Base-by-base conservation (phyloP, 2,329 filamentous ascomycete genomes). In the Fusarium albidum region DNA sequence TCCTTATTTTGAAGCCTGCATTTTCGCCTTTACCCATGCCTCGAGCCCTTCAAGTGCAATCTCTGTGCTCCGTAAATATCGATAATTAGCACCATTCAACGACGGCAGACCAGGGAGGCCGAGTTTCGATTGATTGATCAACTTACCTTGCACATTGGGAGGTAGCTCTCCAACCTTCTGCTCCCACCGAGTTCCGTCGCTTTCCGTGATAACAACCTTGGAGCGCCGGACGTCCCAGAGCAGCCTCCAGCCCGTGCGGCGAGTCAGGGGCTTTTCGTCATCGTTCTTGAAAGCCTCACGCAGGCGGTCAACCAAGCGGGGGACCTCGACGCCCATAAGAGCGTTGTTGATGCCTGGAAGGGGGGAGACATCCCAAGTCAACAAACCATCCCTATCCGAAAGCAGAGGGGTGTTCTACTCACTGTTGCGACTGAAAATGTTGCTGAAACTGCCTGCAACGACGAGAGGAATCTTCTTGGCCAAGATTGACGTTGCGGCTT, bases 141-240 rank as follows among this genome's bases (percentile, higher is more conserved):
- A 31, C 29, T 9, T 21, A 21, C 21, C 21, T 21, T 96, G 92
- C 49, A 96, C 89, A 68, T 94, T 96, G 0, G 89, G 85, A 12
- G 91, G 90, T 57, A 96, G 71, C 77, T 95, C 89, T 8, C 90
- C 90, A 1, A 96, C 91, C 75, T 89, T 91, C 69, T 95, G 84
- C 43, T 79, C 88, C 92, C 91, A 96, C n/a, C 31, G 75, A 83
- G 49, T 79, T 70, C 89, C 90, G 38, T 80, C 79, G 48, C 85
- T 87, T 75, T 96, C 90, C 15, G 83, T 83, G 1, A 96, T 81
- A 1, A 81, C 80, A 6, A 96, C 87, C 65, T 82, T 84, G 71
- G 86, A 91, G 52, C 88, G 79, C 52, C 82, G 77, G 10, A 96
- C 85, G 71, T 96, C 91, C 92, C 92, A 96, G 5, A 83, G 79